Evolutionary conservation across 2,329 filamentous ascomycete species (phyloP), one percentile per base, ranked within the genome.

Genomic region (Peltaster fructicola): DNA sequence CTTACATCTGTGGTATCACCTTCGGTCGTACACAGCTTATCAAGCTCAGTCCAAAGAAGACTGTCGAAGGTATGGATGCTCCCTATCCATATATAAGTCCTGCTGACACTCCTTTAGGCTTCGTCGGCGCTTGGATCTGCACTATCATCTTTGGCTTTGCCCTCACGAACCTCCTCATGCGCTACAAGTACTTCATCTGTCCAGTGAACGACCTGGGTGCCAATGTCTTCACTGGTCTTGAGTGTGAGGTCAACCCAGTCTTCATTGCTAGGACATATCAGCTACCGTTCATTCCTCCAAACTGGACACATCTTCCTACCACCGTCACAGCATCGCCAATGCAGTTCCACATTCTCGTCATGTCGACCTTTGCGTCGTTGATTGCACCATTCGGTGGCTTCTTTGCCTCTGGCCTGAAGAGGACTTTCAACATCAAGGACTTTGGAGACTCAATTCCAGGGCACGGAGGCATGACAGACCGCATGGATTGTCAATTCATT

Each of bases 401-500:
- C 66, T 98, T 98, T 49, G 88, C 88, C 4, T 93, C 84, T 3
- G 88, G 88, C 1, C 66, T 98, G 30, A 98, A 98, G 67, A 79
- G 88, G 15, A 93, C 85, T 4, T 98, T 98, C 61, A 95, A 98
- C 60, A 90, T 98, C 64, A 98, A 98, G 64, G 88, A 98, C 57
- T 98, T 98, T 56, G 88, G 88, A 39, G 80, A 98, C 53, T 91
- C 82, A 2, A 98, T 98, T 40, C 88, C 88, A 2, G 88, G 88
- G 12, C 88, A 98, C 44, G 88, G 88, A 32, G 88, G 88, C 40
- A 95, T 98, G 58, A 98, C 88, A 9, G 88, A 98, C 50, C 78
- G 88, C 33, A 95, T 98, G 85, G 88, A 98, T 49, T 98, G 88
- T 52, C 88, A 98, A 49, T 98, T 98, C 57, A 95, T 95, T 59